Evolutionary conservation across 441 rosid species (phyloP), one percentile per base, ranked within the genome.

Genomic region (Aquilaria agallochum): DNA sequence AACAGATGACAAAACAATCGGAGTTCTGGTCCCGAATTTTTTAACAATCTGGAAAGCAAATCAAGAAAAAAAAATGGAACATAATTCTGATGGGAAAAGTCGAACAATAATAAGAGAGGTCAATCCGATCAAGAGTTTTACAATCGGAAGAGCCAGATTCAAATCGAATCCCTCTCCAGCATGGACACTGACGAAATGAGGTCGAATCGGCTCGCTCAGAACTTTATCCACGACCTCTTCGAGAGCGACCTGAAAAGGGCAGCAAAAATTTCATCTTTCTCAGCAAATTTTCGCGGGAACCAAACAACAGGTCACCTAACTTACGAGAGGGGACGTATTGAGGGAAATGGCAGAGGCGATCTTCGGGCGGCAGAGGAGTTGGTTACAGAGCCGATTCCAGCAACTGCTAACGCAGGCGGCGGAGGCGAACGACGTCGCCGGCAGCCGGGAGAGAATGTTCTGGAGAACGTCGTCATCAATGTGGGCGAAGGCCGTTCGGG

Each of bases 171-270:
- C 72, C 53, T 34, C 49, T 46, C 81, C 81, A 59, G 73, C 78
- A 52, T 68, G 78, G 12, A 90, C 95, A 32, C 88, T 81, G 15
- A 83, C 94, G 58, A 88, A 93, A 72, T 90, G 79, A 13, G 97
- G 97, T 52, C 88, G 83, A 59, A 93, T 85, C 9, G 98, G 96
- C 65, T 79, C 75, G 9, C 86, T 82, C 31, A 90, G 71, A 59
- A 84, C 90, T 77, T 82, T 83, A 31, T 83, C 86, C 32, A 86
- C 45, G 57, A 78, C 94, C 77, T 90, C 92, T 69, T 70, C 57
- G 27, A 75, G 20, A 59, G 84, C 91, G 61, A 60, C 56, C 96
- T 89, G 73, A 57, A 1, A 0, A 63, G 11, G 11, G 31, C 2
- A 14, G 7, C 20, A 2, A 50, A 7, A 40, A 53, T 13, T 44